Evolutionary conservation across 2,329 filamentous ascomycete species (phyloP).

Genomic region (Elsinoe necatrix): DNA sequence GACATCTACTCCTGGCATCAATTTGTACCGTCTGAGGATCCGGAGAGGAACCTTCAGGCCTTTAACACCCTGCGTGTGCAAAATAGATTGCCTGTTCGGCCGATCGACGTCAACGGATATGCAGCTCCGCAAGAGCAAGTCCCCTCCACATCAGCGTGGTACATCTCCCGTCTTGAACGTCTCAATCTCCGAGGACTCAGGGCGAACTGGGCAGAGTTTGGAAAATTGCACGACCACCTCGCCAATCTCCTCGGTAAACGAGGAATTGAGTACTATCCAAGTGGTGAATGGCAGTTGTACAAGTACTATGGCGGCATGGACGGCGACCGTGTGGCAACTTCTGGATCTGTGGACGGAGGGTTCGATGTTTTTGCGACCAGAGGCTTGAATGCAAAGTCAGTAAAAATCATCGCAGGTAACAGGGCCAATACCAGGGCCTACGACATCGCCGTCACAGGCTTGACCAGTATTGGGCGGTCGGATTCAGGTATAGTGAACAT

Average conservation of each 20-base stretch:
- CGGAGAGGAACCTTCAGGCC: neutral
- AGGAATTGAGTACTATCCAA: slow-evolving; percentile 33
- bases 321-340: slow-evolving; percentile 33
- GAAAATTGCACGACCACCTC: slow-evolving; percentile 37
- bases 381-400: slow-evolving; percentile 21
- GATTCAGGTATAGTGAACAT: slow-evolving; percentile 28
- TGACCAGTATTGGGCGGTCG: slow-evolving; percentile 30
- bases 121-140: slow-evolving; percentile 35
- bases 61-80: neutral
- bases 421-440: slow-evolving; percentile 29
- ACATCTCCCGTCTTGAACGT: slow-evolving; percentile 41
- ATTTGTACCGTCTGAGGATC: neutral
- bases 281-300: slow-evolving; percentile 41
- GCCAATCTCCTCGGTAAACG: slow-evolving; percentile 35
- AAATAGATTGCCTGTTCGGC: slow-evolving; percentile 8
- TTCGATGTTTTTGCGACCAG: slow-evolving; percentile 36
- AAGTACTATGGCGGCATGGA: slow-evolving; percentile 40
- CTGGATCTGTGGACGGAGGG: slow-evolving; percentile 28
- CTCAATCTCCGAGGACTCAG: slow-evolving; percentile 36
- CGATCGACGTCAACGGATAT: slow-evolving; percentile 45
- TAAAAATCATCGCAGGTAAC: slow-evolving; percentile 33
- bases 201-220: slow-evolving; percentile 39
- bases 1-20: slow-evolving; percentile 41
- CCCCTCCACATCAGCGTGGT: slow-evolving; percentile 37
- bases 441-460: slow-evolving; percentile 29